phyloP scores from a whole-genome alignment of 305 asterid species.

The Solanum hybrid region DNA sequence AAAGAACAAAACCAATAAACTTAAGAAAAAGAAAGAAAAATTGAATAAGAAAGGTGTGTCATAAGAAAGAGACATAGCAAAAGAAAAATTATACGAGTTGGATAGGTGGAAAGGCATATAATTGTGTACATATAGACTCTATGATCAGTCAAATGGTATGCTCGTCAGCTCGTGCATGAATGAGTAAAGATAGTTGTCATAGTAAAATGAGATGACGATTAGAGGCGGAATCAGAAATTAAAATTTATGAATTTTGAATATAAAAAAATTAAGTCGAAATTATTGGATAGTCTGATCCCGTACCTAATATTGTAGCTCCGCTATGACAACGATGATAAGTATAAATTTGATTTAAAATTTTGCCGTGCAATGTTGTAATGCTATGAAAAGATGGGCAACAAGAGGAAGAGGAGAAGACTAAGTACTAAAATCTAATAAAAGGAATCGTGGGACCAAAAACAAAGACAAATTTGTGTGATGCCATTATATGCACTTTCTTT shows the following conservation, averaged over 20 bases:
- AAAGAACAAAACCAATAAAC: neutral
- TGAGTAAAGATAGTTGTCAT: neutral
- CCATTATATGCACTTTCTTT: slow-evolving; percentile 2
- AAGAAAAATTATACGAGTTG: neutral
- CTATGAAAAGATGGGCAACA: neutral
- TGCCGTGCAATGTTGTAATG: neutral
- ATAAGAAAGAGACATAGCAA: neutral
- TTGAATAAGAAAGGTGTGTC: neutral
- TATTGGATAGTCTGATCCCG: neutral
- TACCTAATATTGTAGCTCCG: neutral
- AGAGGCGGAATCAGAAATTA: neutral
- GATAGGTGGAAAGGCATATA: neutral
- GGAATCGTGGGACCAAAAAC: slow-evolving; percentile 7
- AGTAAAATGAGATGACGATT: neutral
- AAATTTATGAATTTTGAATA: neutral
- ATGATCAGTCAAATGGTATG: neutral
- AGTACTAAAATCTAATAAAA: neutral
- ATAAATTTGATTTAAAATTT: neutral
- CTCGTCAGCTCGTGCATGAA: neutral
- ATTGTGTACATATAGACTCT: neutral
- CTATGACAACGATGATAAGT: neutral
- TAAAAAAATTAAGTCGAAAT: too few species aligned
- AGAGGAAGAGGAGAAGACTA: neutral
- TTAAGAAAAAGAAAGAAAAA: neutral
- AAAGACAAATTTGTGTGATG: slow-evolving; percentile 1